Evolutionary conservation across 768 basidiomycete genomes (phyloP), one percentile per base, ranked within the genome.

Genomic region (Phaffia australis): DNA sequence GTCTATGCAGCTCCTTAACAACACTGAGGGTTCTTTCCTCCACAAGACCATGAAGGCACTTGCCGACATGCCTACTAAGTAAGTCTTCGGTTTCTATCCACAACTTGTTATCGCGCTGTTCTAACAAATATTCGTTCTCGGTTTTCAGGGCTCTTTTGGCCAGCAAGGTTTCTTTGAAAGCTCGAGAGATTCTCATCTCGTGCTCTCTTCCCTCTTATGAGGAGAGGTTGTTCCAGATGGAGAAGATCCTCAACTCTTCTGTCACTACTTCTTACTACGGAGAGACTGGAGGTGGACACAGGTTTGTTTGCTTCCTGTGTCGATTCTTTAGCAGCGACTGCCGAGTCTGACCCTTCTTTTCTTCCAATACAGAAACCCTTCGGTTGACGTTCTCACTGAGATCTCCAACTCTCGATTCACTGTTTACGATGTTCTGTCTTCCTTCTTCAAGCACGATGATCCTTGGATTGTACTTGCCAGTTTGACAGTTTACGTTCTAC

Each of bases 131-230:
- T 15, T 27, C 47, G 29, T 25, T 15, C 9, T 21, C 52, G 51
- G 30, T 14, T 21, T 63, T 2, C 35, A 65, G 49, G 62, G 25
- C 46, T 47, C 49, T 27, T 42, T 90, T 90, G 7, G 94, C 93
- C n/a, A 88, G 85, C 35, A 81, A 86, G 64, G 93, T 98, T 47
- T 83, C 93, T 2, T 78, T 99, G 70, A 97, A 94, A 77, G 95
- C 95, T 51, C 88, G 95, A 56, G 95, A 99, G 79, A 95, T 95
- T 8, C 82, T 98, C 56, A 98, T 99, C 73, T 82, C 90, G 42
- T 89, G 89, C 56, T 90, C 94, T 75, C 87, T 99, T 83, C 95
- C 95, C 6, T 94, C 92, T 18, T 94, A 89, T 74, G 92, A 97
- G 73, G 95, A 98, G 76, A 87, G 95, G 66, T 80, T 86, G 51